Evolutionary conservation across 345 rosid genomes (phyloP), one percentile per base, ranked within the genome.

Genomic region (Carallia pectinifolia): DNA sequence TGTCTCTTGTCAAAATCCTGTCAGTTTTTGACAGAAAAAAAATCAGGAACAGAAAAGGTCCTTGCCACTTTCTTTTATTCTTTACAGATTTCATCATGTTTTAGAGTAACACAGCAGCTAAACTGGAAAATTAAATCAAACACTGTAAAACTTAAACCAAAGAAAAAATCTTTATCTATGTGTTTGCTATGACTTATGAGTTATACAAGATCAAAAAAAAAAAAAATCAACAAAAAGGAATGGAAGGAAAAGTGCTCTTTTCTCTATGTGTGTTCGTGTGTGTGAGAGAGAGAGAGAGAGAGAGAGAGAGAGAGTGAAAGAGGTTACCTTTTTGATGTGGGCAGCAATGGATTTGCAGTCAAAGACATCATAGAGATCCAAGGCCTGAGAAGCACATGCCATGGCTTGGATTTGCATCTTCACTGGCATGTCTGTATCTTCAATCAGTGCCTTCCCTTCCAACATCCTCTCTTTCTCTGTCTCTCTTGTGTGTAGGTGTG

Each of bases 381-480:
- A 74, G 72, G 73, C 73, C 34, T 86, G 84, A 81, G 92, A 93
- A 77, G 98, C 97, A 66, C 72, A 85, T 61, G 88, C 78, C 98
- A 93, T 90, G 63, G 97, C 98, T 53, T 88, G 86, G 58, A 79
- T 67, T 83, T 90, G 98, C 98, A 93, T 89, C 88, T 89, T 91
- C 81, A 80, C 29, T 33, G 98, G 91, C 98, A 93, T 93, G 39
- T 93, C 97, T 67, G 96, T 86, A 81, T 93, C 98, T 71, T 90
- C 90, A 56, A 86, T 40, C 67, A 79, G 62, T 19, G 88, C 92
- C 81, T 86, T 89, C 3, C 92, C 96, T 86, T 87, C 92, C 80
- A 89, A 81, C 92, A 89, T 87, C 72, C 74, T 81, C 62, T 44
- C 70, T 7, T 6, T 27, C 44, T 15, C 64, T 53, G 16, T 47